Conservation (phyloP, 306 rosid species). For the Aeschynomene evenia region DNA sequence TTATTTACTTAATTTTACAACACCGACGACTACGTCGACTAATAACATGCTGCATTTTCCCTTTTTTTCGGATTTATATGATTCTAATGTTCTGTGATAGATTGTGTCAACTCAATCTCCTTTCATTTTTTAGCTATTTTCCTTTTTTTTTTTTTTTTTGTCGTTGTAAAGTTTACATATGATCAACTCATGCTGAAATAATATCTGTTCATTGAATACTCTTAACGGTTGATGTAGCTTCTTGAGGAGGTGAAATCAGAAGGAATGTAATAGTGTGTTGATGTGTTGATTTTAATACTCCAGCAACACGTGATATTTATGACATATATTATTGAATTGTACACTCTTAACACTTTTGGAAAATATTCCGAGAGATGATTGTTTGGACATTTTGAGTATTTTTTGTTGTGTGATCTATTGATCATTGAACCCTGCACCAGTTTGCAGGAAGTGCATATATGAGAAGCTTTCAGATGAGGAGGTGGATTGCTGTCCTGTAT, state of each 20-base stretch:
- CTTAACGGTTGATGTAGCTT: not conserved
- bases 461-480: slow-evolving; percentile 87
- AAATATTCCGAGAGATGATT: not conserved
- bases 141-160: too few relatives aligned
- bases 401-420: slow-evolving; percentile 23
- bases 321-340: slow-evolving; percentile 14
- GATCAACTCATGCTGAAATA: too few relatives aligned
- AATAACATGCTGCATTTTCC: too few relatives aligned
- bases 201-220: not conserved
- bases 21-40: not conserved
- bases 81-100: too few relatives aligned
- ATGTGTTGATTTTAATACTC: not conserved
- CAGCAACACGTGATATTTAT: not conserved
- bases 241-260: not conserved
- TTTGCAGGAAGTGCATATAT: slow-evolving; percentile 92
- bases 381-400: slow-evolving; percentile 1
- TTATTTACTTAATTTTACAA: not conserved
- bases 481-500: slow-evolving; percentile 78
- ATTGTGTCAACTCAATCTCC: not conserved
- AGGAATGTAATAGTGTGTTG: not conserved
- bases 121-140: not conserved
- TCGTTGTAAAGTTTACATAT: not conserved
- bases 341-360: not conserved
- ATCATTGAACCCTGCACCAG: slow-evolving; percentile 47
- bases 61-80: too few relatives aligned